Percentiles rank a stretch among this genome's conserved stretches.
phyloP scores from a whole-genome alignment of 805 yeast species.

The Millerozyma miso region DNA sequence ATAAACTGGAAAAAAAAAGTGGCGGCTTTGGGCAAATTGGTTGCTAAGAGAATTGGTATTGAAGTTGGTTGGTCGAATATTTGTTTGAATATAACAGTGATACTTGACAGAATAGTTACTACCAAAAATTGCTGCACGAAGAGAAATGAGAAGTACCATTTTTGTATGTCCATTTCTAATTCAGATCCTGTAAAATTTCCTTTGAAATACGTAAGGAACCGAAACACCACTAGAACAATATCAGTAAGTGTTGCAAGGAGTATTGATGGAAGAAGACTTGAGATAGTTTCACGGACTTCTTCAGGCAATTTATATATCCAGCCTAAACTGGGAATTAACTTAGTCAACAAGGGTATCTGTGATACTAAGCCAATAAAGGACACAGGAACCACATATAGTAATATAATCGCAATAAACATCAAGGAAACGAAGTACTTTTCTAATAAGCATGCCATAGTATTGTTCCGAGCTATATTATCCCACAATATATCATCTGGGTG shows the following conservation, averaged over 20 bases:
- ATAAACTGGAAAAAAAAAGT: conserved; percentile 80
- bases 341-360: conserved; percentile 63
- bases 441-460: conserved; percentile 29
- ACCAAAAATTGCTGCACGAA: conserved; percentile 83
- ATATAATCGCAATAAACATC: conserved; percentile 45
- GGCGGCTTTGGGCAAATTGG: conserved; percentile 79
- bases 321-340: conserved; percentile 54
- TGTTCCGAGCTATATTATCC: conserved; percentile 49
- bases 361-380: conserved; percentile 74
- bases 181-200: conserved; percentile 60
- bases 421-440: conserved; percentile 44
- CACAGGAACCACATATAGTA: conserved; percentile 76
- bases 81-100: conserved; percentile 58
- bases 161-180: conserved; percentile 66
- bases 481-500: conserved; percentile 70
- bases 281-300: conserved; percentile 46
- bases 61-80: conserved; percentile 67
- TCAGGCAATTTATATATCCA: conserved; percentile 56
- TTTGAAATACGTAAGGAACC: conserved; percentile 49
- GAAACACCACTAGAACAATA: conserved; percentile 54
- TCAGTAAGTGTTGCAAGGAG: conserved; percentile 62
- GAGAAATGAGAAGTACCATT: conserved; percentile 72
- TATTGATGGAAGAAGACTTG: conserved; percentile 65
- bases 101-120: conserved; percentile 78
- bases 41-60: conserved; percentile 67